Evolutionary conservation across 805 yeast genomes (phyloP).

Genomic region (Tetrapisispora taiwanensis): DNA sequence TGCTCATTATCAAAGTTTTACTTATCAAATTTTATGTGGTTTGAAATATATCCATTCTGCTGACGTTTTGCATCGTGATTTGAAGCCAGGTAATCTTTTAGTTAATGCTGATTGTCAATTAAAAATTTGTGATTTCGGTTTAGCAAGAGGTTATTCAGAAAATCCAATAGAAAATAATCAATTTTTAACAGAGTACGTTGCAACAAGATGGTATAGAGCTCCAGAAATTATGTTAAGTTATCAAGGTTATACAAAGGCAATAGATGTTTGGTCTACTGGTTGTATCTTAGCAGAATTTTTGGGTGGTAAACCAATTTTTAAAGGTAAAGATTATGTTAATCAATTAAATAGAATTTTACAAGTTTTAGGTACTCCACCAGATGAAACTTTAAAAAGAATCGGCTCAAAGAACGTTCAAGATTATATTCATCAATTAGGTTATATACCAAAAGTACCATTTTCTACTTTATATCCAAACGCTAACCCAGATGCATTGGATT

Average conservation of each 20-base stretch:
- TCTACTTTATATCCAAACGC: constrained; percentile 68
- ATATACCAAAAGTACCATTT: constrained; percentile 71
- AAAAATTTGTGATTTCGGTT: constrained; percentile 92
- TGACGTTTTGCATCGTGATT: constrained; percentile 85
- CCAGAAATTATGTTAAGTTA: constrained; percentile 94
- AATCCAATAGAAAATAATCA: constrained; percentile 81
- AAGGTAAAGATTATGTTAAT: constrained; percentile 93
- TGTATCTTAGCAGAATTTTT: constrained; percentile 90
- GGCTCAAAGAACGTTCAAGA: constrained; percentile 87
- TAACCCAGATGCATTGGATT: constrained; percentile 76
- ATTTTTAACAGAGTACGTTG: constrained; percentile 94
- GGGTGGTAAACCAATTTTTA: constrained; percentile 84
- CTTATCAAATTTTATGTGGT: constrained; percentile 88
- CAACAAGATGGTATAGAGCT: constrained; percentile 97
- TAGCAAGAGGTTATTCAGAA: constrained; percentile 82
- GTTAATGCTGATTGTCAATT: constrained; percentile 96
- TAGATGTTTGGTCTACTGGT: constrained; percentile 97
- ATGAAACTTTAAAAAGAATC: constrained; percentile 53
- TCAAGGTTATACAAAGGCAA: constrained; percentile 92
- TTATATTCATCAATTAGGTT: constrained; percentile 79
- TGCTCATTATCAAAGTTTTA: constrained; percentile 87
- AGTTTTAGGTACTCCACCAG: constrained; percentile 86
- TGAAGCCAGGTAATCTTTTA: constrained; percentile 86
- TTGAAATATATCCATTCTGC: constrained; percentile 83
- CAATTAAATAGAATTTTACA: constrained; percentile 82